These are phyloP conservation scores for Aspergillus homomorphus DNA, from an alignment of 495 filamentous ascomycete genomes.

Conservation along the genomic window DNA sequence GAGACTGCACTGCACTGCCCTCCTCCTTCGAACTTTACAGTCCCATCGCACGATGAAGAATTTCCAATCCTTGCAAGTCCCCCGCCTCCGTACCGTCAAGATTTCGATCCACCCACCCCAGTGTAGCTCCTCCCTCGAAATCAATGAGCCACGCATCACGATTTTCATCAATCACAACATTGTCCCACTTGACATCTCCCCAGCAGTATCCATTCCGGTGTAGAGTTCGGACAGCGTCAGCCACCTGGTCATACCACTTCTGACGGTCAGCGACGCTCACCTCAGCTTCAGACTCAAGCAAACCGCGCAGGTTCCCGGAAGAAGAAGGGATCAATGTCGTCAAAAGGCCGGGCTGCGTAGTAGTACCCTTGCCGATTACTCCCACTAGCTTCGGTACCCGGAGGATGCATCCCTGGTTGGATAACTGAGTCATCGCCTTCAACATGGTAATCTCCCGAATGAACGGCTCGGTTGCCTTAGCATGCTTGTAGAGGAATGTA, in stretches of 20 bases:
- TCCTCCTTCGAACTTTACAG: too few species aligned
- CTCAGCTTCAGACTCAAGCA: neutral
- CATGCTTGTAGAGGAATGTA: neutral
- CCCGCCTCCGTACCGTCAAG: neutral
- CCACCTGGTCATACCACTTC: slow-evolving; percentile 7
- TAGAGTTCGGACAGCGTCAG: neutral
- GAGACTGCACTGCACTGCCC: too few species aligned
- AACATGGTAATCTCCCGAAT: neutral
- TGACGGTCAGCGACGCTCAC: neutral
- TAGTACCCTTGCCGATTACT: neutral
- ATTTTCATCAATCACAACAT: slow-evolving; percentile 2
- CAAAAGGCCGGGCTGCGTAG: neutral
- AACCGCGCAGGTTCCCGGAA: neutral
- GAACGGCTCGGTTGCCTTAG: neutral
- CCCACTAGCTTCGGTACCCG: neutral
- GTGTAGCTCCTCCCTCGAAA: neutral
- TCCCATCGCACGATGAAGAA: too few species aligned
- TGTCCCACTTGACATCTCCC: slow-evolving; percentile 1
- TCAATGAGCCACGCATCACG: slow-evolving; percentile 6
- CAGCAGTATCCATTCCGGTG: neutral
- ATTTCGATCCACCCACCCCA: neutral
- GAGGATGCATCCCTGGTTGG: neutral
- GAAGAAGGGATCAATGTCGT: neutral
- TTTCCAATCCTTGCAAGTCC: slow-evolving; percentile 3
- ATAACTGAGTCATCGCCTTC: neutral